A percentile compares a stretch with the other conserved stretches of the same genome.
Evolutionary conservation across 495 filamentous ascomycete genomes (phyloP).

Genomic region (Hypomontagnella submonticulosa): DNA sequence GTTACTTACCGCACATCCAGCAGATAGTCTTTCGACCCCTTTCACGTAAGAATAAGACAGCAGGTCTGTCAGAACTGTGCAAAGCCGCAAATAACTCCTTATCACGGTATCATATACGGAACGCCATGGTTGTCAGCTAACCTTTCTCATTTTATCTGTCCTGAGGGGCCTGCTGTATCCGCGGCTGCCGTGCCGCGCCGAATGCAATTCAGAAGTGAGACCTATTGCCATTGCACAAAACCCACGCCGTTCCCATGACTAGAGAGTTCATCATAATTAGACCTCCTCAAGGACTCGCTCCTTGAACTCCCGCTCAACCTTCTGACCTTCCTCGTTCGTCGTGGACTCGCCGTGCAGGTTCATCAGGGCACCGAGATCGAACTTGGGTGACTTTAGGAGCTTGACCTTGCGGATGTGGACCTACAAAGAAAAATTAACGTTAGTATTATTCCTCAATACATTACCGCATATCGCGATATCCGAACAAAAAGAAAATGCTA

Average conservation of each 20-base stretch:
- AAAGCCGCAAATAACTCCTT: background rate
- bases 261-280: conserved; percentile 67
- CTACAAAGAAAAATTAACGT: conserved; percentile 60
- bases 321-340: conserved; percentile 96
- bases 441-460: conserved; percentile 32
- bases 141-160: conserved; percentile 50
- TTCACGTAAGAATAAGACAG: background rate
- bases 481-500: background rate
- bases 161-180: conserved; percentile 56
- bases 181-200: conserved; percentile 65
- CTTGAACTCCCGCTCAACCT: conserved; percentile 99
- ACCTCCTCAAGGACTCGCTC: conserved; percentile 92
- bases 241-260: conserved; percentile 59
- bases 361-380: conserved; percentile 95
- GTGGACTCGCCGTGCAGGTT: conserved; percentile 95
- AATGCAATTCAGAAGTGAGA: conserved; percentile 67
- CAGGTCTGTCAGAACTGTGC: background rate
- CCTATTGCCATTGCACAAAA: conserved; percentile 63
- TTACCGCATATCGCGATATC: conserved; percentile 34
- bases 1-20: no score
- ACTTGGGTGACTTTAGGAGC: conserved; percentile 97
- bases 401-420: conserved; percentile 99
- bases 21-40: no score
- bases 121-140: conserved; percentile 42
- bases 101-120: conserved; percentile 16